phyloP scores from a whole-genome alignment of 257 asterid species.

The Rauvolfia tetraphylla region DNA sequence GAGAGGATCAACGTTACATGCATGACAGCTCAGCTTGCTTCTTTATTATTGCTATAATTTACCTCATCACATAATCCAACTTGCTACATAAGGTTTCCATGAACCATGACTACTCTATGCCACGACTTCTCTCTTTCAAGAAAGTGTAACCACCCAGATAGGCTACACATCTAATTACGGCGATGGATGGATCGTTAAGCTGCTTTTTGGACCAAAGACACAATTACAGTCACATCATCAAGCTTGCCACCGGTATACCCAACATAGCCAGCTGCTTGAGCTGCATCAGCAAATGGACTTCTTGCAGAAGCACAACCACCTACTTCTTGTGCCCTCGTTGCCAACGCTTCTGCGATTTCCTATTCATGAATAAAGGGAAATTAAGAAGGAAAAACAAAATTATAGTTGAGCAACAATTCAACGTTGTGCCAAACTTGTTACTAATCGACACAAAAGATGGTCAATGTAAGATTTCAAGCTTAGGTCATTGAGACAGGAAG shows the following conservation, averaged over 20 bases:
- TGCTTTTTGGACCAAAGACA: slow-evolving; percentile 51
- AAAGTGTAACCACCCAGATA: background rate
- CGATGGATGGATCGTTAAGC: background rate
- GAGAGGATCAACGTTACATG: too few species aligned
- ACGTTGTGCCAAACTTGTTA: background rate
- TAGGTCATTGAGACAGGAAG: background rate
- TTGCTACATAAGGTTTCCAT: too few species aligned
- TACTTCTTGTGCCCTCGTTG: slow-evolving; percentile 54
- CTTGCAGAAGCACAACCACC: slow-evolving; percentile 49
- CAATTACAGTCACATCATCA: slow-evolving; percentile 75
- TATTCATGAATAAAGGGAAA: slow-evolving; percentile 13
- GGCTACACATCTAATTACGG: background rate
- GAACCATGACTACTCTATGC: too few species aligned
- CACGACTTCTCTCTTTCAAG: too few species aligned
- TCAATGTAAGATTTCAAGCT: background rate
- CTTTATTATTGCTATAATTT: too few species aligned
- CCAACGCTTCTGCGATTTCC: slow-evolving; percentile 74
- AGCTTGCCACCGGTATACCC: slow-evolving; percentile 72
- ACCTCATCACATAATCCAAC: too few species aligned
- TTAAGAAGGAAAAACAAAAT: background rate
- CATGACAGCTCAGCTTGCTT: too few species aligned
- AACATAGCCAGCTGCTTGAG: slow-evolving; percentile 66
- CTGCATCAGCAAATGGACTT: slow-evolving; percentile 78
- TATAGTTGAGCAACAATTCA: background rate
- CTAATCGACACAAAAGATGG: background rate